These are phyloP conservation scores for Yarrowia bubula DNA, from an alignment of 805 yeast genomes.

Conservation along the genomic window DNA sequence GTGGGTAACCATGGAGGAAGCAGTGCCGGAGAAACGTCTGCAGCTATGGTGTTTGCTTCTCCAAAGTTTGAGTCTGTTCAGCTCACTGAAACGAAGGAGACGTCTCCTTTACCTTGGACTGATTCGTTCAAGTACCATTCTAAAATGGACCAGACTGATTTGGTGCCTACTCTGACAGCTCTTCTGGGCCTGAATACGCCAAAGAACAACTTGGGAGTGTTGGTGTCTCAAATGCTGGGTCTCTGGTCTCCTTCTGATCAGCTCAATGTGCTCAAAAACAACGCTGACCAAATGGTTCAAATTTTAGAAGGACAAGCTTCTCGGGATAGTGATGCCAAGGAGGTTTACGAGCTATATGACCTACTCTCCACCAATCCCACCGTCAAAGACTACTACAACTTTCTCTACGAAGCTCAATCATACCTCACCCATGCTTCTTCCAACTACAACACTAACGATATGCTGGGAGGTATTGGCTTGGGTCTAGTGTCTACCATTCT, in stretches of 20 bases:
- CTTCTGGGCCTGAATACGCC: constrained; percentile 68
- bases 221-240: constrained; percentile 57
- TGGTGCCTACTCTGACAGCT: constrained; percentile 67
- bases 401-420: constrained; percentile 45
- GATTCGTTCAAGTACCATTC: constrained; percentile 53
- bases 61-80: constrained; percentile 48
- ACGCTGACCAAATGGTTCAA: constrained; percentile 36
- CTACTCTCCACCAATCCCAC: not conserved
- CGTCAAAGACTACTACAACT: constrained; percentile 36
- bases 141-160: constrained; percentile 61
- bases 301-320: constrained; percentile 31
- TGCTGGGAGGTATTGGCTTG: constrained; percentile 45
- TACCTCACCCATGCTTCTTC: constrained; percentile 50
- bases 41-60: constrained; percentile 73
- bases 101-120: constrained; percentile 36
- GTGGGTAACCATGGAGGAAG: constrained; percentile 97
- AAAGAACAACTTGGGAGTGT: constrained; percentile 67
- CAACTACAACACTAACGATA: constrained; percentile 59
- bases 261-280: constrained; percentile 48
- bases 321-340: constrained; percentile 23
- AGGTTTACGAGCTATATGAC: constrained; percentile 20
- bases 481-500: constrained; percentile 40
- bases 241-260: constrained; percentile 58
- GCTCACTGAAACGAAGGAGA: not conserved
- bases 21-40: constrained; percentile 84